Conservation (phyloP, 176 grass and related monocot species). For the Oryza nivara region DNA sequence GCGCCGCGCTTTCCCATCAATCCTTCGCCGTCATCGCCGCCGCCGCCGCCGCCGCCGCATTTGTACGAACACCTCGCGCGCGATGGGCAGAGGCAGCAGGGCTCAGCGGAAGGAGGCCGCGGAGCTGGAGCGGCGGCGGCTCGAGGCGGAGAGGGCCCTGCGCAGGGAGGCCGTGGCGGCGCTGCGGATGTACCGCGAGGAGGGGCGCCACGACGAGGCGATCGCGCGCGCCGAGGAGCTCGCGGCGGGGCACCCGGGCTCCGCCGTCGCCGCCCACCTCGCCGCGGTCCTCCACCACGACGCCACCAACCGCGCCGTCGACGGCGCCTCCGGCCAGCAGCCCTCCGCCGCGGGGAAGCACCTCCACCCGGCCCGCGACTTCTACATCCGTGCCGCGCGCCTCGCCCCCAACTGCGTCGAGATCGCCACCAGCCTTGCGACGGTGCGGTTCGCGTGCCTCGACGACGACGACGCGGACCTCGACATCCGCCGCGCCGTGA, state of each 20-base stretch:
- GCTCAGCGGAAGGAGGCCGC: no score
- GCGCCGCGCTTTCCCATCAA: no score
- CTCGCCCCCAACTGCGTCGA: slow-evolving; percentile 6
- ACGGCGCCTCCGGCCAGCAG: neutral
- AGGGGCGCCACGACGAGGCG: neutral
- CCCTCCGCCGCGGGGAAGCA: no score
- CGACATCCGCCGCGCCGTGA: neutral
- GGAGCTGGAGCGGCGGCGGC: no score
- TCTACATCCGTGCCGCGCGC: neutral
- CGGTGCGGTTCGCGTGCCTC: neutral
- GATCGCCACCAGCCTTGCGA: neutral
- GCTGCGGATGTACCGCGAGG: neutral
- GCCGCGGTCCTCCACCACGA: neutral
- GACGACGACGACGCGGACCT: neutral
- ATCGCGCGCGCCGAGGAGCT: neutral
- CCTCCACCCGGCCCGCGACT: no score
- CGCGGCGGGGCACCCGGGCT: neutral
- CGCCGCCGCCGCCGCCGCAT: neutral
- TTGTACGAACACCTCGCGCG: neutral
- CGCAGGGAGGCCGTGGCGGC: neutral
- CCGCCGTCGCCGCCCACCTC: neutral
- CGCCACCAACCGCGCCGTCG: neutral
- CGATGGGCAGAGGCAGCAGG: neutral
- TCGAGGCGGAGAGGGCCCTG: neutral
- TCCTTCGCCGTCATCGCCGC: neutral